Evolutionary conservation across 192 early-diverging fungal species (phyloP).

Genomic region (Martensiomyces pterosporus): DNA sequence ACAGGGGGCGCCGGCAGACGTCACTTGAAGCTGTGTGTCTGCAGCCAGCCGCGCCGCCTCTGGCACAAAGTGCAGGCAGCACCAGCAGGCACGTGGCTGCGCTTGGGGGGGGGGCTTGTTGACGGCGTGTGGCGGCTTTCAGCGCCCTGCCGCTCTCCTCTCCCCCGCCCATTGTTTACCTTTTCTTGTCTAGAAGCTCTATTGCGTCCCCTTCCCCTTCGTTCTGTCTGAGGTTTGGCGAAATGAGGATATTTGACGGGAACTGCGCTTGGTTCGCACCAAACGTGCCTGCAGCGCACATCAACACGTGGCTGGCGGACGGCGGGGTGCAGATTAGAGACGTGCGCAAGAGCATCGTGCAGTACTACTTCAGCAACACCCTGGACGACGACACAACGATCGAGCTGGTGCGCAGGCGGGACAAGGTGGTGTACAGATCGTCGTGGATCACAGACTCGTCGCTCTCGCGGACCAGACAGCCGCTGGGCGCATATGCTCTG

Average conservation of each 20-base stretch:
- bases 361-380: conserved; percentile 45
- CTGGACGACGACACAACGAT: conserved; percentile 19
- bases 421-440: conserved; percentile 41
- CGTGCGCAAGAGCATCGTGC: conserved; percentile 6
- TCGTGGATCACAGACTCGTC: conserved; percentile 44
- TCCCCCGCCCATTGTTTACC: no score
- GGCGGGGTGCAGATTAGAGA: conserved; percentile 44
- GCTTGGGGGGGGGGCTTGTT: no score
- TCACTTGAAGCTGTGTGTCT: no score
- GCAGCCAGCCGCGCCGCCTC: no score
- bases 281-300: conserved; percentile 34
- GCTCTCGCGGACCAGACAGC: conserved; percentile 29
- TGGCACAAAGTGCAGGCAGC: no score
- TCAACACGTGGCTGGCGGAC: conserved; percentile 37
- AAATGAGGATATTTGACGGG: conserved; percentile 50
- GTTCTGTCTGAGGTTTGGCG: no score
- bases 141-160: no score
- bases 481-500: conserved; percentile 34
- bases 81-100: no score
- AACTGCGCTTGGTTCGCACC: conserved; percentile 42
- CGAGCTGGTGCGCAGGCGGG: conserved; percentile 16
- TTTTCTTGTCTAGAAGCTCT: background rate
- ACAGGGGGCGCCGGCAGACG: no score
- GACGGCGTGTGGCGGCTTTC: no score
- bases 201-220: no score